A percentile compares a stretch with the other conserved stretches of the same genome.
These are phyloP conservation scores for Rhamnella rubrinervis DNA, from an alignment of 331 rosid species.

Conservation along the genomic window DNA sequence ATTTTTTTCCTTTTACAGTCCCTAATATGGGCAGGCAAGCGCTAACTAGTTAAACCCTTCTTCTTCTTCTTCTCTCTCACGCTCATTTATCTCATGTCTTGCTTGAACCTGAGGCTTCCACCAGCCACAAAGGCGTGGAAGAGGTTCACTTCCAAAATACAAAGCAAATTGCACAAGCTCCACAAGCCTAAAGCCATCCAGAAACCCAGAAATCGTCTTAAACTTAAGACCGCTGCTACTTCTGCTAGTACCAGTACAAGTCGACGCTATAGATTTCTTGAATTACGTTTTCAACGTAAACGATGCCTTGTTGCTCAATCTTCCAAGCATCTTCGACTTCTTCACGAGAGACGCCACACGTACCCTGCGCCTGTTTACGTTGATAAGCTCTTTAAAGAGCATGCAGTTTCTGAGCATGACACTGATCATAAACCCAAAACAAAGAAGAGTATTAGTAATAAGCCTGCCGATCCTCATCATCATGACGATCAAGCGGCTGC, in stretches of 20 bases:
- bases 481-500: neutral
- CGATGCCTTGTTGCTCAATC: conserved; percentile 2
- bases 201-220: conserved; percentile 34
- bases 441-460: conserved; percentile 5
- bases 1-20: neutral
- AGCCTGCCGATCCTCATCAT: too few species aligned
- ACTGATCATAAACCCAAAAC: conserved; percentile 22
- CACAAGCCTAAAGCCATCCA: conserved; percentile 44
- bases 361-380: conserved; percentile 44
- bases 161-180: conserved; percentile 47
- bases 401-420: conserved; percentile 28
- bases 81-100: conserved; percentile 38
- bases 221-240: conserved; percentile 12
- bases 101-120: conserved; percentile 46
- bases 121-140: conserved; percentile 68
- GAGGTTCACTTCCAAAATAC: conserved; percentile 53
- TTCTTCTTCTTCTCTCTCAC: conserved; percentile 1
- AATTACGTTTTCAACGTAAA: conserved; percentile 28
- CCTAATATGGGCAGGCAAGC: neutral
- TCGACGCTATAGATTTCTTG: conserved; percentile 24
- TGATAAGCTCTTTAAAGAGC: conserved; percentile 62
- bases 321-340: neutral
- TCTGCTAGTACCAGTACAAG: neutral
- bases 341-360: neutral
- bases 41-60: neutral